A percentile compares a stretch with the other conserved stretches of the same genome.
Evolutionary conservation across 306 rosid genomes (phyloP).

Genomic region (Boehmeria nivea): DNA sequence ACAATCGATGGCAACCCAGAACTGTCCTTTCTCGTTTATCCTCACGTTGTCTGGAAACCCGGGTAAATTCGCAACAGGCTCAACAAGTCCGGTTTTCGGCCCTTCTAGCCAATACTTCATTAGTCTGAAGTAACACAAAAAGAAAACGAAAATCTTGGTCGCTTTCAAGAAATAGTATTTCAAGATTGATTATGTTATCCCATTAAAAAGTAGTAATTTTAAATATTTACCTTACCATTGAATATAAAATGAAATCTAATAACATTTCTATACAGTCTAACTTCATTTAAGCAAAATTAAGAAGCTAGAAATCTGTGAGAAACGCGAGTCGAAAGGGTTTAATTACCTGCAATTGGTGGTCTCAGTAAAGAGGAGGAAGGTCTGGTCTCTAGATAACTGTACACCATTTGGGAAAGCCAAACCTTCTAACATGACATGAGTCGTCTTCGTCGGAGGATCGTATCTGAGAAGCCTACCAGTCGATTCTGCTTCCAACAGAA

Average conservation of each 20-base stretch:
- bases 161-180: too few relatives aligned
- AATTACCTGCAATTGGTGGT: constrained; percentile 91
- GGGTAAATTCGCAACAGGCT: constrained; percentile 56
- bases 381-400: constrained; percentile 67
- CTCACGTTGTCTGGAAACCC: constrained; percentile 93
- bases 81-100: constrained; percentile 40
- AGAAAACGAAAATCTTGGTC: too few relatives aligned
- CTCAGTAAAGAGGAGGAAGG: constrained; percentile 63
- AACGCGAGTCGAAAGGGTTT: not conserved
- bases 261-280: too few relatives aligned
- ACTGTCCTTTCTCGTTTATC: constrained; percentile 61
- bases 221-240: too few relatives aligned
- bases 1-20: constrained; percentile 94
- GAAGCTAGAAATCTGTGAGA: too few relatives aligned
- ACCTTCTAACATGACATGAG: constrained; percentile 74
- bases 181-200: too few relatives aligned
- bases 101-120: constrained; percentile 71
- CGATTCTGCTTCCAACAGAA: constrained; percentile 87
- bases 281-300: too few relatives aligned
- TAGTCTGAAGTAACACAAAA: constrained; percentile 27
- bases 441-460: constrained; percentile 80
- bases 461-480: constrained; percentile 85
- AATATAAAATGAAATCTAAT: too few relatives aligned
- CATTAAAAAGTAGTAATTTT: too few relatives aligned
- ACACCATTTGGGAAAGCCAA: constrained; percentile 95